These are phyloP conservation scores for Camelina neglecta DNA, from an alignment of 345 rosid species.

Conservation along the genomic window DNA sequence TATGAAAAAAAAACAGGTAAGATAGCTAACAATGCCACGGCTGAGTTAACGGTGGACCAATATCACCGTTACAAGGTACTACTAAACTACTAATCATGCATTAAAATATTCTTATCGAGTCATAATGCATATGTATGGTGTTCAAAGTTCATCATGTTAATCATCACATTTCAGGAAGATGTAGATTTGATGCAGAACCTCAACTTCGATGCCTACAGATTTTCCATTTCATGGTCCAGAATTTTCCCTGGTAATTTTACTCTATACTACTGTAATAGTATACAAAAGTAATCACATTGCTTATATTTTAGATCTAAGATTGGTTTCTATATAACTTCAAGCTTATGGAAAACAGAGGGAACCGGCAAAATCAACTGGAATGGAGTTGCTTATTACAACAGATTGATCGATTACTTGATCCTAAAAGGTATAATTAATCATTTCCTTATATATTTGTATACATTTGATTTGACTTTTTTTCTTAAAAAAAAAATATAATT, in stretches of 20 bases:
- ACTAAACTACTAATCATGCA: neutral
- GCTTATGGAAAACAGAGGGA: constrained; percentile 62
- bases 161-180: constrained; percentile 64
- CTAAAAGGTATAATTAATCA: constrained; percentile 52
- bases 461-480: neutral
- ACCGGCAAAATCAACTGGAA: constrained; percentile 81
- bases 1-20: constrained; percentile 51
- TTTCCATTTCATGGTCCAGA: constrained; percentile 98
- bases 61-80: constrained; percentile 88
- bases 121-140: neutral
- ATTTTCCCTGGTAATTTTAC: constrained; percentile 77
- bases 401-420: constrained; percentile 76
- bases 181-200: constrained; percentile 70
- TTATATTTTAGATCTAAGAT: neutral
- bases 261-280: neutral
- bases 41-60: constrained; percentile 85
- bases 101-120: neutral
- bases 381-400: constrained; percentile 93
- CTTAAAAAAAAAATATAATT: too few species aligned
- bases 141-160: constrained; percentile 5
- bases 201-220: constrained; percentile 93
- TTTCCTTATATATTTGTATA: neutral
- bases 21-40: constrained; percentile 74
- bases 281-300: constrained; percentile 12
- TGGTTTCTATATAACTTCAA: neutral